A percentile compares a stretch with the other conserved stretches of the same genome.
Conservation (phyloP, 352 stramenopile species). For the Halophytophthora batemanensis region DNA sequence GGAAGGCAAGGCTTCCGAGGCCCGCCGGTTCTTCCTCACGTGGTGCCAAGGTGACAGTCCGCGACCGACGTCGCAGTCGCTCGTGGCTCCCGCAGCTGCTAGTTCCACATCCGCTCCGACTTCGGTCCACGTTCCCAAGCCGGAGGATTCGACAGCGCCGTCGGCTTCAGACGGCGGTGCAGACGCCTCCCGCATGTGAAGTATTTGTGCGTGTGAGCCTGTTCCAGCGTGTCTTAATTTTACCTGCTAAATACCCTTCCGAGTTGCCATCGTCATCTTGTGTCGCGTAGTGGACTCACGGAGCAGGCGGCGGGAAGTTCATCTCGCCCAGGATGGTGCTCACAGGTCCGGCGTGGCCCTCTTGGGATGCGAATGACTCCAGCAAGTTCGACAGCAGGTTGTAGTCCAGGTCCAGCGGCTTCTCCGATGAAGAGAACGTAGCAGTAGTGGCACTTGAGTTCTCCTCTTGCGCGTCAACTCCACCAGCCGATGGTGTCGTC, state of each 20-base stretch:
- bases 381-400: slow-evolving; percentile 83
- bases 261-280: not conserved
- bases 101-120: not conserved
- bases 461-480: not conserved
- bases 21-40: slow-evolving; percentile 39
- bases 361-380: slow-evolving; percentile 77
- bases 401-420: slow-evolving; percentile 74
- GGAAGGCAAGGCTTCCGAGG: slow-evolving; percentile 37
- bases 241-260: not conserved
- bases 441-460: slow-evolving; percentile 6
- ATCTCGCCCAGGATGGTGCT: slow-evolving; percentile 75
- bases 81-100: not conserved
- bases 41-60: slow-evolving; percentile 30
- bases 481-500: not conserved
- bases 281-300: slow-evolving; percentile 2
- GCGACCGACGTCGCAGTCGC: not conserved
- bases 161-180: not conserved
- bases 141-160: not conserved
- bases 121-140: too few relatives aligned
- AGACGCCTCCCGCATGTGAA: too few relatives aligned
- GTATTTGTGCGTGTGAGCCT: too few relatives aligned
- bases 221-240: too few relatives aligned
- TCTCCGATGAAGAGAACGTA: slow-evolving; percentile 24
- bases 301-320: slow-evolving; percentile 22
- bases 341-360: slow-evolving; percentile 64